Base-by-base conservation (phyloP, 1,284 basidiomycete genomes). In the Moesziomyces aphidis region DNA sequence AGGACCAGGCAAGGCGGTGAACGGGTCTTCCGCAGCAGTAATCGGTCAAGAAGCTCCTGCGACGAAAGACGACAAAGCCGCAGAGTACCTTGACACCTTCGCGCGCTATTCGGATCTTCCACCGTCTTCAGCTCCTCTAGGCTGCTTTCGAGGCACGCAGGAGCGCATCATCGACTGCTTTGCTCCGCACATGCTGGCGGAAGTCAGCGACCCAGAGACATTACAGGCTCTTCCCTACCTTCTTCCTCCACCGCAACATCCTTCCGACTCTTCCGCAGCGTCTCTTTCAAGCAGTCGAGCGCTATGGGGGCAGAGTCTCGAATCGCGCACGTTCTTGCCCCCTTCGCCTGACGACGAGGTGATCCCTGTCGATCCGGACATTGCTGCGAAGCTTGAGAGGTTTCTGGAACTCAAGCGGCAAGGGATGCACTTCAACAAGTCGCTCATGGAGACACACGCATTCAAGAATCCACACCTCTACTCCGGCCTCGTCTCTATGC, bases 391-490 rank as follows among this genome's bases (percentile, higher is more conserved):
- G 91, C 64, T 98, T 92, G 80, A 89, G 90, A 63, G 83, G 86
- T 6, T 89, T 94, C 61, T 96, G 94, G 84, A 86, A 82, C 51
- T 83, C 44, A 82, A 90, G 70, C 88, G 89, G 60, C 89, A 91
- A n/a, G 87, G 86, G 0, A 91, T 91, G 71, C 95, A 97, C 83
- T 97, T 97, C 87, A 98, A 98, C 84, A 93, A 94, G 83, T 92
- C 92, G 0, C 89, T 99, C 39, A 92, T 95, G 89, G 89, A 90
- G 9, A 94, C 92, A 73, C 91, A 93, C 26, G 90, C 93, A 0
- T 98, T 97, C 85, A 91, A 93, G 28, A 98, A 99, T 80, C 96
- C 96, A 0, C 93, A 97, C 83, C 89, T 98, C 13, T 96, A 96
- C 84, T 88, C 92, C 4, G 93, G 95, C 77, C 89, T 99, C 1